phyloP scores from a whole-genome alignment of 768 basidiomycete species.

The Boletus rubescentipes region DNA sequence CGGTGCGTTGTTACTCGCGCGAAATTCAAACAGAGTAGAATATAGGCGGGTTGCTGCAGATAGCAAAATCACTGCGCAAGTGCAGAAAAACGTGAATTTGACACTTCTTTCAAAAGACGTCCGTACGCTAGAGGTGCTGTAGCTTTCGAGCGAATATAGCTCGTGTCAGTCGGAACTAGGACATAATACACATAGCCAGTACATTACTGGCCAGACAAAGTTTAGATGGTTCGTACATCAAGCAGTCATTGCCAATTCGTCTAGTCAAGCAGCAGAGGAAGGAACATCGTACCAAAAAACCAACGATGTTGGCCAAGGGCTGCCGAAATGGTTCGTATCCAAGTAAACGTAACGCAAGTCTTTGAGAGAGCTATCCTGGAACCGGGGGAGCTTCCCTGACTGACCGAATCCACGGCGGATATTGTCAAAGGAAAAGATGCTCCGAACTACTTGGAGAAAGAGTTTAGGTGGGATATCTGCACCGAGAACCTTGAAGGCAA shows the following conservation, averaged over 20 bases:
- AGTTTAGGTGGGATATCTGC: constrained; percentile 58
- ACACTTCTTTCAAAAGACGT: too few species aligned
- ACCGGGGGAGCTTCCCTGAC: constrained; percentile 64
- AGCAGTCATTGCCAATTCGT: background rate
- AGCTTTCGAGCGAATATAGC: too few species aligned
- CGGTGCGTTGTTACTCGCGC: too few species aligned
- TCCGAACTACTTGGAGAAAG: constrained; percentile 61
- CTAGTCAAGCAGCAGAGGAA: too few species aligned
- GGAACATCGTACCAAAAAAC: constrained; percentile 44
- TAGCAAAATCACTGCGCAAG: too few species aligned
- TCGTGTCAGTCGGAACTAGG: too few species aligned
- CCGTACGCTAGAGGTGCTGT: too few species aligned
- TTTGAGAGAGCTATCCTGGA: constrained; percentile 46
- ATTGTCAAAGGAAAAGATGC: constrained; percentile 56
- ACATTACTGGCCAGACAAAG: constrained; percentile 2
- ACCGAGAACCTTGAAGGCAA: constrained; percentile 48
- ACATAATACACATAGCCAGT: constrained; percentile 1
- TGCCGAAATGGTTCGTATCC: constrained; percentile 44
- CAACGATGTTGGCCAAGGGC: constrained; percentile 70
- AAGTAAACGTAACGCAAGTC: constrained; percentile 58
- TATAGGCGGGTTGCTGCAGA: too few species aligned
- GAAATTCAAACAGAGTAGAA: too few species aligned
- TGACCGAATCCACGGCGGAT: constrained; percentile 65
- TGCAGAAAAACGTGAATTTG: too few species aligned
- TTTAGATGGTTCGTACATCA: background rate